These are phyloP conservation scores for Brassica carinata DNA, from an alignment of 345 rosid genomes.

Conservation along the genomic window DNA sequence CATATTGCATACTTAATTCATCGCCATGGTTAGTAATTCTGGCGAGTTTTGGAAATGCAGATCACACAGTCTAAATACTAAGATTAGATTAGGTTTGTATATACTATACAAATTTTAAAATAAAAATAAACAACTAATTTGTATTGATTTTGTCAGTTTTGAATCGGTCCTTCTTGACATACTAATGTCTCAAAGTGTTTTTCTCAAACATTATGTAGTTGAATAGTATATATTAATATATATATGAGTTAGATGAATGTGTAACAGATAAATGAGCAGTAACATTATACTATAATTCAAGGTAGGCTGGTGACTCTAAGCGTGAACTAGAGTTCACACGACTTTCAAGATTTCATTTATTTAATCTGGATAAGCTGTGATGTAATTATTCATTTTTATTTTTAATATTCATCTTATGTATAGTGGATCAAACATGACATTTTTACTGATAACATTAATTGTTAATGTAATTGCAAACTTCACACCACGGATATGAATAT, in stretches of 20 bases:
- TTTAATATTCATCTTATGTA: conserved; percentile 1
- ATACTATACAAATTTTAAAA: not conserved
- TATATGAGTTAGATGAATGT: not conserved
- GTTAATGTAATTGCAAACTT: conserved; percentile 22
- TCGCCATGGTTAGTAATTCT: not conserved
- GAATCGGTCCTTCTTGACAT: conserved; percentile 14
- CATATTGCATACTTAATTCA: not conserved
- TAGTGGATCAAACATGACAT: conserved; percentile 27
- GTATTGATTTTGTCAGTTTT: not conserved
- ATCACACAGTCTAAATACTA: not conserved
- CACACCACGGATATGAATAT: no score
- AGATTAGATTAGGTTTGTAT: not conserved
- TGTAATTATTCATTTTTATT: not conserved
- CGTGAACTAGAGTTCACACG: conserved; percentile 36
- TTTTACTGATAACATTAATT: conserved; percentile 13
- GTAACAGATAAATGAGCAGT: conserved; percentile 22
- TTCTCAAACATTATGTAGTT: not conserved
- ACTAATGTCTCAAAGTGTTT: not conserved
- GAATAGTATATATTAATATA: no score
- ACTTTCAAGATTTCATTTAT: conserved; percentile 24
- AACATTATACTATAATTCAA: conserved; percentile 9
- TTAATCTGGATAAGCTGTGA: conserved; percentile 12
- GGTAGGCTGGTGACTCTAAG: conserved; percentile 20
- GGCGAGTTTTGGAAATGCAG: conserved; percentile 8
- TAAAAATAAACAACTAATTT: not conserved